Evolutionary conservation across 2,329 filamentous ascomycete species (phyloP).

Genomic region (Nigrospora sphaerica): DNA sequence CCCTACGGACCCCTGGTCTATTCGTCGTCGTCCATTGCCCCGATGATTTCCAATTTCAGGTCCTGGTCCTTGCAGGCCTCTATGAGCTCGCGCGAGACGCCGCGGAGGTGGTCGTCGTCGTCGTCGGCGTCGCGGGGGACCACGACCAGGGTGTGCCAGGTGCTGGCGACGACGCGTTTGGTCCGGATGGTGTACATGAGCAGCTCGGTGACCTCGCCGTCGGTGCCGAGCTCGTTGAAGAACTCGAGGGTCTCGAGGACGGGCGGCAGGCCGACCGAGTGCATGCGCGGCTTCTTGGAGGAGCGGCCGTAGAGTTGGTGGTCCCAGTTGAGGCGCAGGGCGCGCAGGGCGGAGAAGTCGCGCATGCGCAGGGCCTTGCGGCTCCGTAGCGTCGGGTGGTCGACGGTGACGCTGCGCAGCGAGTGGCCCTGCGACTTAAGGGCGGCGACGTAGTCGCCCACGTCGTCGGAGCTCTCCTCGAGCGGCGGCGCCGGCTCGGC

Average conservation of each 20-base stretch:
- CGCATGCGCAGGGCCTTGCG: constrained; percentile 34
- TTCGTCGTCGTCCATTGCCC: constrained; percentile 1
- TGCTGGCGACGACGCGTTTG: constrained; percentile 26
- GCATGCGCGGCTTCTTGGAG: constrained; percentile 34
- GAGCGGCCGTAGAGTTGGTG: constrained; percentile 40
- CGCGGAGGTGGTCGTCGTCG: constrained; percentile 1
- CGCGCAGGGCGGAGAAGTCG: constrained; percentile 32
- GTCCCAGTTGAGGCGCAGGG: constrained; percentile 37
- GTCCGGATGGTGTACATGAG: constrained; percentile 33
- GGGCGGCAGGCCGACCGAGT: constrained; percentile 39
- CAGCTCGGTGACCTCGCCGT: constrained; percentile 39
- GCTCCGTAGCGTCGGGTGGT: constrained; percentile 31
- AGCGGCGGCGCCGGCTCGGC: constrained; percentile 30
- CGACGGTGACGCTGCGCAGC: constrained; percentile 36
- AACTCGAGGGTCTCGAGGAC: constrained; percentile 38
- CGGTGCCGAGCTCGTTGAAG: constrained; percentile 35
- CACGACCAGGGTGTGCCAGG: constrained; percentile 30
- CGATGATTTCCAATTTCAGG: constrained; percentile 20
- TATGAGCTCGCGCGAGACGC: constrained; percentile 24
- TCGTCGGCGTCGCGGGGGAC: constrained; percentile 18
- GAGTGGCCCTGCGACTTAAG: constrained; percentile 32
- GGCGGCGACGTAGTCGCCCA: constrained; percentile 38
- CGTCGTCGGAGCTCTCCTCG: constrained; percentile 38
- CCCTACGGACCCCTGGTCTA: no score
- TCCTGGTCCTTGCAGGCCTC: constrained; percentile 25